Percentiles rank a stretch among this genome's conserved stretches.
phyloP scores from a whole-genome alignment of 78 protist species.

The Dictyostelium brefeldianum region DNA sequence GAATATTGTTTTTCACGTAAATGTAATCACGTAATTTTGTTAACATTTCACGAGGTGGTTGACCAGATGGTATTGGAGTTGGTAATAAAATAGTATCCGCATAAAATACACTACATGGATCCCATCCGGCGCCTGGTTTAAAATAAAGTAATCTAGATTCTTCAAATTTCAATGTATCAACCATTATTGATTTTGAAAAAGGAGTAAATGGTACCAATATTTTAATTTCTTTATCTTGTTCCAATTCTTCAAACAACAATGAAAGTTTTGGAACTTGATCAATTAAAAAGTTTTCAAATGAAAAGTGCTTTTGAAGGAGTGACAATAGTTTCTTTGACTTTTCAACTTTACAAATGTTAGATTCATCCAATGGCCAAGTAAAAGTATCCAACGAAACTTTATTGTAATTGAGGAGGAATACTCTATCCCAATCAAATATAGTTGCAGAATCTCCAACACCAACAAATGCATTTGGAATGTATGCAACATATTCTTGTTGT shows the following conservation, averaged over 20 bases:
- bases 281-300: slow-evolving; percentile 28
- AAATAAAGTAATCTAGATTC: neutral
- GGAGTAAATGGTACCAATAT: slow-evolving; percentile 35
- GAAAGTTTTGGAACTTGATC: slow-evolving; percentile 58
- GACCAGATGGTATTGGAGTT: slow-evolving; percentile 46
- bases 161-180: slow-evolving; percentile 17
- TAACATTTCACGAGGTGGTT: slow-evolving; percentile 26
- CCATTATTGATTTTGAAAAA: slow-evolving; percentile 20
- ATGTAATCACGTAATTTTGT: slow-evolving; percentile 2
- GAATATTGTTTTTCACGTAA: neutral
- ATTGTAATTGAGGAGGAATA: neutral
- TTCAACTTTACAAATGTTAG: neutral
- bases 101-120: slow-evolving; percentile 30
- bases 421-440: slow-evolving; percentile 63
- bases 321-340: neutral
- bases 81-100: slow-evolving; percentile 38
- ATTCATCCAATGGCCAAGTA: slow-evolving; percentile 2
- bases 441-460: slow-evolving; percentile 40
- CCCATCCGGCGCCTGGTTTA: slow-evolving; percentile 71
- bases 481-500: slow-evolving; percentile 61
- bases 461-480: slow-evolving; percentile 43
- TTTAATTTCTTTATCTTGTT: neutral
- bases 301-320: slow-evolving; percentile 29
- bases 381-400: neutral
- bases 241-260: slow-evolving; percentile 10